phyloP scores from a whole-genome alignment of 2,329 filamentous ascomycete genomes.

The Orbilia quercus region DNA sequence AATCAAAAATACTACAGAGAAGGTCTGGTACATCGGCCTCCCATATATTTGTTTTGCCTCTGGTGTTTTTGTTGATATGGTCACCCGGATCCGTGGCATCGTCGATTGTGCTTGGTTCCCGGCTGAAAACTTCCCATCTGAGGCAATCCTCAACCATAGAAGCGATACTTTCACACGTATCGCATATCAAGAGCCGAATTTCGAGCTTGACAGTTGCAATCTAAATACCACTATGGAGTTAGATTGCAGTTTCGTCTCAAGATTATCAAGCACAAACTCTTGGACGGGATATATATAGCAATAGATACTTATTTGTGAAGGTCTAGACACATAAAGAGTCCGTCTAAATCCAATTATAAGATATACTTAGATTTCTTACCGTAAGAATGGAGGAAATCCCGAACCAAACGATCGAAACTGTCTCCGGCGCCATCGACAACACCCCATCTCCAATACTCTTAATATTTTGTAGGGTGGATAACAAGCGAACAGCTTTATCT shows the following conservation, averaged over 20 bases:
- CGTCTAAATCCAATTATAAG: no score
- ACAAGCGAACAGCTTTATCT: conserved; percentile 9
- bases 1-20: conserved; percentile 20
- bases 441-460: conserved; percentile 15
- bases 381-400: conserved; percentile 26
- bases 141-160: conserved; percentile 25
- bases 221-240: not conserved
- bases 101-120: not conserved
- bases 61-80: not conserved
- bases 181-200: conserved; percentile 29
- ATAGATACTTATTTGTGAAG: no score
- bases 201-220: conserved; percentile 16
- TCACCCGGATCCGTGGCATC: not conserved
- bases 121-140: conserved; percentile 13
- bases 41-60: conserved; percentile 12
- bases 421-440: conserved; percentile 24
- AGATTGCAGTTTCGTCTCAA: not conserved
- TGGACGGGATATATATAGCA: no score
- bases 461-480: conserved; percentile 1
- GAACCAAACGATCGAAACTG: conserved; percentile 27
- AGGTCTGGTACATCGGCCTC: conserved; percentile 16
- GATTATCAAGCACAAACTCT: not conserved
- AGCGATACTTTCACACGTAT: conserved; percentile 13
- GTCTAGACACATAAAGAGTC: no score
- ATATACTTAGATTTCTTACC: conserved; percentile 4